phyloP scores from a whole-genome alignment of 23 red algal genomes.

The Cyanidiococcus yangmingshanensis region DNA sequence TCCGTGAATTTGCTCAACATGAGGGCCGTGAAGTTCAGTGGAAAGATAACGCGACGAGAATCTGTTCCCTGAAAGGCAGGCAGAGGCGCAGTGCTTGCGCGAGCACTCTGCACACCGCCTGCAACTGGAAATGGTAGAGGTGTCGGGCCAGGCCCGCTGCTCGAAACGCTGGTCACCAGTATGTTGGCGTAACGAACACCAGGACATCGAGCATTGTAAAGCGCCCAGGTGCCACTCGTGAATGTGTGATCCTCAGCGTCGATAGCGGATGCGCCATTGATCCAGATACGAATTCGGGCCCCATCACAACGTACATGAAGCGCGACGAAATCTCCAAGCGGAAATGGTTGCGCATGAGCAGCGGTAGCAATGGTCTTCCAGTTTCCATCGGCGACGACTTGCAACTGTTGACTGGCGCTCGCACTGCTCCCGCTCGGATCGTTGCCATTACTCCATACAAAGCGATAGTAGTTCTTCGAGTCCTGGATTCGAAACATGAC shows the following conservation, averaged over 20 bases:
- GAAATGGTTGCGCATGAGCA: background rate
- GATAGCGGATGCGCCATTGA: background rate
- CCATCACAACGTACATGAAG: background rate
- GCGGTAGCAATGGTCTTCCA: background rate
- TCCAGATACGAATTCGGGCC: background rate
- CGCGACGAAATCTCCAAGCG: background rate
- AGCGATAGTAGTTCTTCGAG: slow-evolving; percentile 2
- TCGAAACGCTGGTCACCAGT: background rate
- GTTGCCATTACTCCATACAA: background rate
- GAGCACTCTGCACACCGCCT: background rate
- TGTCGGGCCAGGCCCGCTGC: background rate
- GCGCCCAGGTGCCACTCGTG: background rate
- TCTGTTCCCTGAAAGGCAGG: background rate
- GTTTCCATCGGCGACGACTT: background rate
- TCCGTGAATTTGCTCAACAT: background rate
- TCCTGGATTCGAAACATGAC: slow-evolving; percentile 18
- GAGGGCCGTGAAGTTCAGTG: background rate
- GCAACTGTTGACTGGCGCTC: background rate
- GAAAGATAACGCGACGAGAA: background rate
- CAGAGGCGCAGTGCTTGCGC: background rate
- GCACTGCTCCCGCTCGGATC: background rate
- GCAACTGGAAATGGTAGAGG: background rate
- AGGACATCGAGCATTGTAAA: background rate
- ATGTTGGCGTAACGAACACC: slow-evolving; percentile 10
- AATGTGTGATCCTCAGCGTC: background rate